These are phyloP conservation scores for Rhizophagus sp. DNA, from an alignment of 192 early-diverging fungal species.

Conservation along the genomic window DNA sequence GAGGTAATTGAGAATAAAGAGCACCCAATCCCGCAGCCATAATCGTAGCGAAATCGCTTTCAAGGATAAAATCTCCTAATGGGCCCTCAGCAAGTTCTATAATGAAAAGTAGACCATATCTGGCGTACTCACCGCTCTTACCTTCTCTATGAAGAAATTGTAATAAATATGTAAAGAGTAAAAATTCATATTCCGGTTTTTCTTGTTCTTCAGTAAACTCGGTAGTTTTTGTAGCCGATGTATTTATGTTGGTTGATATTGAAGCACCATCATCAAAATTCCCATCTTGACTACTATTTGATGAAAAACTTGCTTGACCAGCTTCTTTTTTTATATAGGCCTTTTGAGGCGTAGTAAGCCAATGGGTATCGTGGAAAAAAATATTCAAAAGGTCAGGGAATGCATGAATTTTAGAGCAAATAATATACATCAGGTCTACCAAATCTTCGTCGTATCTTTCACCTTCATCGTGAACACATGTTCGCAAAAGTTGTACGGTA, in stretches of 20 bases:
- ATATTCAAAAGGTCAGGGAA: slow-evolving; percentile 72
- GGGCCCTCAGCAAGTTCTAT: slow-evolving; percentile 79
- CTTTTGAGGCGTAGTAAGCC: slow-evolving; percentile 60
- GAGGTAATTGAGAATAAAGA: slow-evolving; percentile 87
- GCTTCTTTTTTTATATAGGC: slow-evolving; percentile 25
- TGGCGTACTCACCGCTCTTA: slow-evolving; percentile 79
- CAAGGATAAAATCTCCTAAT: slow-evolving; percentile 78
- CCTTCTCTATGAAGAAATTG: slow-evolving; percentile 91
- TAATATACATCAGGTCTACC: slow-evolving; percentile 73
- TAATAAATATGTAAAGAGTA: slow-evolving; percentile 87
- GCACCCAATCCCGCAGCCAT: slow-evolving; percentile 85
- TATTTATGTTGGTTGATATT: slow-evolving; percentile 22
- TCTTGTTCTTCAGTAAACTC: slow-evolving; percentile 46
- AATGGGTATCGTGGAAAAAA: slow-evolving; percentile 72
- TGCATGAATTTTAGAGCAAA: slow-evolving; percentile 80
- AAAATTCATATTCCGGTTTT: slow-evolving; percentile 71
- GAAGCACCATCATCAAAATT: slow-evolving; percentile 18
- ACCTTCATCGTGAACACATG: slow-evolving; percentile 60
- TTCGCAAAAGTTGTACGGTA: slow-evolving; percentile 71
- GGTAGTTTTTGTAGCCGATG: slow-evolving; percentile 46
- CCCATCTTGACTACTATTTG: slow-evolving; percentile 28
- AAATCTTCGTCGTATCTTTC: slow-evolving; percentile 62
- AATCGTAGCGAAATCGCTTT: slow-evolving; percentile 81
- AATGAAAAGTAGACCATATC: slow-evolving; percentile 82
- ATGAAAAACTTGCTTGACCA: slow-evolving; percentile 11